Conservation (phyloP, 2,329 filamentous ascomycete species). For the Botrytis byssoidea region DNA sequence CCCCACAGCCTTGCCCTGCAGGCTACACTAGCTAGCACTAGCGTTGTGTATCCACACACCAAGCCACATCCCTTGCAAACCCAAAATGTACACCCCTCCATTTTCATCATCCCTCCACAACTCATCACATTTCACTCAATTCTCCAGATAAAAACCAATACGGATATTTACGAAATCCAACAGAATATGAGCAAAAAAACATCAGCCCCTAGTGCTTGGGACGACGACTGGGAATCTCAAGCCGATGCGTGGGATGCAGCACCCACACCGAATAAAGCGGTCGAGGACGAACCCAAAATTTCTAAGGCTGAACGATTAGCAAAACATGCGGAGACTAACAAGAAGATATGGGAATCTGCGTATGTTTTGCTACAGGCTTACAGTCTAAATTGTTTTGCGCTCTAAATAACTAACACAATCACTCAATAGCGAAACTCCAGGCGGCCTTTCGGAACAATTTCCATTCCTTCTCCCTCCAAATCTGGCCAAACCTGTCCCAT, state of each 20-base stretch:
- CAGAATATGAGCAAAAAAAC: slow-evolving; percentile 41
- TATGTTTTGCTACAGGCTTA: slow-evolving; percentile 45
- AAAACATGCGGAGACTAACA: slow-evolving; percentile 79
- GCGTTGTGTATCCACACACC: not conserved
- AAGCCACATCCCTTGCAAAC: slow-evolving; percentile 5
- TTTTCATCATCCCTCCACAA: slow-evolving; percentile 1
- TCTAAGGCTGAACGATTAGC: slow-evolving; percentile 76
- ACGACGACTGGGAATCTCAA: slow-evolving; percentile 79
- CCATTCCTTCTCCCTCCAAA: slow-evolving; percentile 53
- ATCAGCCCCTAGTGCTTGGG: slow-evolving; percentile 75
- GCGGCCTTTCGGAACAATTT: slow-evolving; percentile 64
- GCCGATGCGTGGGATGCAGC: slow-evolving; percentile 56
- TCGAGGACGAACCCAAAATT: slow-evolving; percentile 42
- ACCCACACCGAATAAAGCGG: slow-evolving; percentile 25
- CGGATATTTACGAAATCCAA: not conserved
- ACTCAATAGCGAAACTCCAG: slow-evolving; percentile 57
- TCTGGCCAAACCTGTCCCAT: slow-evolving; percentile 43
- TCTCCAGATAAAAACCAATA: not conserved
- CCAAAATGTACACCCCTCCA: slow-evolving; percentile 15
- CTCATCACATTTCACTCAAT: slow-evolving; percentile 6
- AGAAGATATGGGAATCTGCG: slow-evolving; percentile 87
- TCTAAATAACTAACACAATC: not conserved
- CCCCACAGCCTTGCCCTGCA: slow-evolving; percentile 9
- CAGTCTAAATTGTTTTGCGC: not conserved
- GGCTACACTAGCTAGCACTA: not conserved